phyloP scores from a whole-genome alignment of 306 rosid species.

The Elaeagnus macrophylla region DNA sequence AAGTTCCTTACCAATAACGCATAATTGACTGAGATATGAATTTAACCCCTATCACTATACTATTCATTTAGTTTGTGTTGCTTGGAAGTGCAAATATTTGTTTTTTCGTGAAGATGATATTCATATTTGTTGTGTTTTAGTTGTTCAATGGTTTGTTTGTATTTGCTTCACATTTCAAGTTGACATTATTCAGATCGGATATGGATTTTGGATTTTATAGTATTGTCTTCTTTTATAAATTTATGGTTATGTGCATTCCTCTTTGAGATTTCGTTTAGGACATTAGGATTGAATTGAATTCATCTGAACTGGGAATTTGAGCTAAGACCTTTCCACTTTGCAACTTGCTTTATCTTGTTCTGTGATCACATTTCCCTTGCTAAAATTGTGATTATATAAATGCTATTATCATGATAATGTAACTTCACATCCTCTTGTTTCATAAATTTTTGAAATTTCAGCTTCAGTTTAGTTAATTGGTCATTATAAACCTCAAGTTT shows the following conservation, averaged over 20 bases:
- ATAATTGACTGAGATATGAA: too few relatives aligned
- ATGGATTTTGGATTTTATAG: too few relatives aligned
- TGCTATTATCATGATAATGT: background rate
- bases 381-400: background rate
- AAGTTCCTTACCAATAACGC: background rate
- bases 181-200: too few relatives aligned
- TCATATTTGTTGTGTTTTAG: background rate
- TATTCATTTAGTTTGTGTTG: too few relatives aligned
- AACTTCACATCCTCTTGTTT: background rate
- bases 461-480: conserved; percentile 3
- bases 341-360: conserved; percentile 9
- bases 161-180: too few relatives aligned
- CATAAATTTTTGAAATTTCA: background rate
- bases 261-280: too few relatives aligned
- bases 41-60: too few relatives aligned
- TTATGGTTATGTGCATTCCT: too few relatives aligned
- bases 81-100: too few relatives aligned
- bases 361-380: background rate
- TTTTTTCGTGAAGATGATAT: too few relatives aligned
- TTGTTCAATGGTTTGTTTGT: background rate
- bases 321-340: conserved; percentile 85
- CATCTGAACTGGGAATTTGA: conserved; percentile 19
- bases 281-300: background rate
- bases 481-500: too few relatives aligned
- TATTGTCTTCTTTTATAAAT: too few relatives aligned